A percentile compares a stretch with the other conserved stretches of the same genome.
Conservation (phyloP, 345 rosid genomes). For the Euclidium syriacum region DNA sequence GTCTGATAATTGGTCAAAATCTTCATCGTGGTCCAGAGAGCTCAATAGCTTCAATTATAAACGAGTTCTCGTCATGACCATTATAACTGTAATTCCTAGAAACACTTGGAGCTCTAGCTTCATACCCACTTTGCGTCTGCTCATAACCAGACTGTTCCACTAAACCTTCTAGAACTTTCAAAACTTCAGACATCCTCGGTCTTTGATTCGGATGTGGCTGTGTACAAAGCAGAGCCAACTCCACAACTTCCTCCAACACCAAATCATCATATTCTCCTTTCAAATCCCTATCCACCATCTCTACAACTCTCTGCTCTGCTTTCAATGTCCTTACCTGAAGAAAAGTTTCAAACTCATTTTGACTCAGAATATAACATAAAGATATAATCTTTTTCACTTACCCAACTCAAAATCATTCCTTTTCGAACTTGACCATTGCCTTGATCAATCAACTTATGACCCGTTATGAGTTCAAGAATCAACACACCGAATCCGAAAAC, state of each 20-base stretch:
- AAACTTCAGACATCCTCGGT: constrained; percentile 74
- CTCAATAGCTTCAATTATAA: constrained; percentile 90
- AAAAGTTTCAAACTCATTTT: background rate
- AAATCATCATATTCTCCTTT: constrained; percentile 58
- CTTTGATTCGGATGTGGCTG: constrained; percentile 60
- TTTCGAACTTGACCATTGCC: constrained; percentile 81
- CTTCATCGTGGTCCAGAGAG: constrained; percentile 89
- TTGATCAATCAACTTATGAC: constrained; percentile 82
- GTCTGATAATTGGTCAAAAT: background rate
- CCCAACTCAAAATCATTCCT: constrained; percentile 90
- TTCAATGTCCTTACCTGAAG: constrained; percentile 71
- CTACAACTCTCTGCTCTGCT: constrained; percentile 63
- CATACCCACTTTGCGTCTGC: constrained; percentile 38
- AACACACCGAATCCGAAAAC: constrained; percentile 92
- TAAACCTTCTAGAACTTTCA: constrained; percentile 67
- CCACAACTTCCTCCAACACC: constrained; percentile 67
- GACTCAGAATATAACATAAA: background rate
- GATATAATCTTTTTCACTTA: constrained; percentile 28
- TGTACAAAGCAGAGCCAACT: constrained; percentile 73
- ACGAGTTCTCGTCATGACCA: constrained; percentile 63
- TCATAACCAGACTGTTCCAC: constrained; percentile 51
- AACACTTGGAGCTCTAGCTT: constrained; percentile 48
- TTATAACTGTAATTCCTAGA: constrained; percentile 53
- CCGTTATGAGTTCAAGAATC: constrained; percentile 91
- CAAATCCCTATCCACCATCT: constrained; percentile 70